phyloP scores from a whole-genome alignment of 257 asterid species.

The Dorcoceras hygrometricum region DNA sequence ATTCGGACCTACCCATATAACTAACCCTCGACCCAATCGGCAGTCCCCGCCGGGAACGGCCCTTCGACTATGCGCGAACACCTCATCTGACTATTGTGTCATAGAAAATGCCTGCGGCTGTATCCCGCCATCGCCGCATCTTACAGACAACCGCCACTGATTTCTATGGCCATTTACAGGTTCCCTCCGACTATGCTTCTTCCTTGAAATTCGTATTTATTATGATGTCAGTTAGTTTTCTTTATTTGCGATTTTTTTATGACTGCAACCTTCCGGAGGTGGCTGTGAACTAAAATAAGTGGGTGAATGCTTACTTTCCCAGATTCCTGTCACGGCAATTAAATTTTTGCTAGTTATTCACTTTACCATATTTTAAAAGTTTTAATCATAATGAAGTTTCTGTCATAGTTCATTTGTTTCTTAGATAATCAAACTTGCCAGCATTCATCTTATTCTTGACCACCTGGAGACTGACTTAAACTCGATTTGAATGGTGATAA shows the following conservation, averaged over 20 bases:
- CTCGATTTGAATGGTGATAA: conserved; percentile 6
- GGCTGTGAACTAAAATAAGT: too few species aligned
- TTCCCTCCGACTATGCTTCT: conserved; percentile 9
- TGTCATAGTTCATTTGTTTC: not conserved
- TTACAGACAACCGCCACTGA: conserved; percentile 26
- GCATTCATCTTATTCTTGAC: conserved; percentile 15
- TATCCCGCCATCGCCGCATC: conserved; percentile 23
- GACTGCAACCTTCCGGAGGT: not conserved
- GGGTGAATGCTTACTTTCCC: not conserved
- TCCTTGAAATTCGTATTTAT: not conserved
- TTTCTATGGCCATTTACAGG: conserved; percentile 70
- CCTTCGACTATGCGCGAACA: conserved; percentile 20
- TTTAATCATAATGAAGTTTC: not conserved
- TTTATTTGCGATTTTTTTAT: not conserved
- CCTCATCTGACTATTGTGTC: not conserved
- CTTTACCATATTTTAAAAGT: not conserved
- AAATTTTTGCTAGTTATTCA: not conserved
- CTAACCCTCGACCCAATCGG: too few species aligned
- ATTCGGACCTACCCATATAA: too few species aligned
- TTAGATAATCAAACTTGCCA: not conserved
- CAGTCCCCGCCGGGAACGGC: too few species aligned
- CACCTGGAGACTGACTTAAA: not conserved
- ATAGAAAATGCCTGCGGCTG: conserved; percentile 33
- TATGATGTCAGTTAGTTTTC: not conserved
- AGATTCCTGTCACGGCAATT: not conserved